These are phyloP conservation scores for Saprolegnia diclina DNA, from an alignment of 352 stramenopile genomes.

Conservation along the genomic window DNA sequence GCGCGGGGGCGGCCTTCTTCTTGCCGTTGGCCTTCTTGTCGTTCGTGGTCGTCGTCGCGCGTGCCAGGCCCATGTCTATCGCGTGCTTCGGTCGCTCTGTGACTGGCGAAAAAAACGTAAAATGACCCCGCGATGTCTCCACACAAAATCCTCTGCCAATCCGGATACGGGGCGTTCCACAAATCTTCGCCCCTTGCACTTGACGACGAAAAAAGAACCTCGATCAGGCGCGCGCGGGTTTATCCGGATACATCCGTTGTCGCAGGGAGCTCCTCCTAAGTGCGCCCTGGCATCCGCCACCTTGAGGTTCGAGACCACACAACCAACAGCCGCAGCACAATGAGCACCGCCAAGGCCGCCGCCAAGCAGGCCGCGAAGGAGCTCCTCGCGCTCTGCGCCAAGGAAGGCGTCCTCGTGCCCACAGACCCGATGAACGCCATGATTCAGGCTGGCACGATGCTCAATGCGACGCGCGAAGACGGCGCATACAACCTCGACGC, in stretches of 20 bases:
- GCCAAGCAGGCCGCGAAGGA: constrained; percentile 66
- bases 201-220: constrained; percentile 6
- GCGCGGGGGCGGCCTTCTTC: constrained; percentile 17
- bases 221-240: neutral
- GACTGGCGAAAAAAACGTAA: constrained; percentile 9
- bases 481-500: constrained; percentile 34
- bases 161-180: constrained; percentile 1
- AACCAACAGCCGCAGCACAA: neutral
- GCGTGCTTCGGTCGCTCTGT: neutral
- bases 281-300: neutral
- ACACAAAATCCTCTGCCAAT: constrained; percentile 11
- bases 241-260: neutral
- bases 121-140: constrained; percentile 1
- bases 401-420: constrained; percentile 70
- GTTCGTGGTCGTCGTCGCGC: neutral
- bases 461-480: constrained; percentile 75
- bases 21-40: constrained; percentile 1
- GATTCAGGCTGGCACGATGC: constrained; percentile 75
- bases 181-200: constrained; percentile 1
- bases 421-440: constrained; percentile 75
- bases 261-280: neutral
- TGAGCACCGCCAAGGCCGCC: constrained; percentile 21
- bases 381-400: constrained; percentile 68
- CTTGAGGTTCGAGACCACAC: neutral
- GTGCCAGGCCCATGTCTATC: constrained; percentile 17